Conservation (phyloP, 495 filamentous ascomycete species). For the Penicillium robsamsonii region DNA sequence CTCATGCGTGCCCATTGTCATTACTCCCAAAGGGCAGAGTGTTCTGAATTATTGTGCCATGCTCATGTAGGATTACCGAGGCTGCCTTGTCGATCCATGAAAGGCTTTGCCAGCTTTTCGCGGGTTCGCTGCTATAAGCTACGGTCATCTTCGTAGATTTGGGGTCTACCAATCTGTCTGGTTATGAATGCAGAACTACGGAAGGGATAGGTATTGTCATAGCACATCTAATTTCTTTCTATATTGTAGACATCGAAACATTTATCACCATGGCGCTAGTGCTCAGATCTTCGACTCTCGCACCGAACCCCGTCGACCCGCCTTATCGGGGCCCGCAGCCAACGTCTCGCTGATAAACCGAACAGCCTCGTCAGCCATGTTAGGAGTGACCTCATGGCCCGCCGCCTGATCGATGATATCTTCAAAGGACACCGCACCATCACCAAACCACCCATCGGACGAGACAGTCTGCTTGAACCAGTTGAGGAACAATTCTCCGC, state of each 20-base stretch:
- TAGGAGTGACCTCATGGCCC: constrained; percentile 68
- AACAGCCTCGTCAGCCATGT: constrained; percentile 71
- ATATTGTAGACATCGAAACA: constrained; percentile 7
- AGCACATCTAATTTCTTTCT: constrained; percentile 1
- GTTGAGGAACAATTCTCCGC: constrained; percentile 63
- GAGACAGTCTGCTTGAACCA: constrained; percentile 64
- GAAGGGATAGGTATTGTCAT: not conserved
- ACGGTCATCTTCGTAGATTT: constrained; percentile 1
- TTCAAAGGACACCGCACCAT: constrained; percentile 59
- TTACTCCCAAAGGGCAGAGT: not conserved
- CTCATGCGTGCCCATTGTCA: constrained; percentile 3
- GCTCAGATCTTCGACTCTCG: constrained; percentile 42
- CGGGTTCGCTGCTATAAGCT: not conserved
- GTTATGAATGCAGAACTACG: not conserved
- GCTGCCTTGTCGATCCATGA: not conserved
- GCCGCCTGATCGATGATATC: constrained; percentile 71
- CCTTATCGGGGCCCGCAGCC: constrained; percentile 18
- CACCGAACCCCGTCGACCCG: constrained; percentile 32
- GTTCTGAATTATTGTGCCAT: not conserved
- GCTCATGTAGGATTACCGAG: constrained; percentile 6
- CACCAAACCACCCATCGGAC: constrained; percentile 54
- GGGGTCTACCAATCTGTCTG: not conserved
- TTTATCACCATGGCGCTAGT: not conserved
- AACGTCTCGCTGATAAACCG: constrained; percentile 59
- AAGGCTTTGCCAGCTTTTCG: not conserved